These are phyloP conservation scores for Fimicolochytrium jonesii DNA, from an alignment of 192 early-diverging fungal genomes.

Conservation along the genomic window DNA sequence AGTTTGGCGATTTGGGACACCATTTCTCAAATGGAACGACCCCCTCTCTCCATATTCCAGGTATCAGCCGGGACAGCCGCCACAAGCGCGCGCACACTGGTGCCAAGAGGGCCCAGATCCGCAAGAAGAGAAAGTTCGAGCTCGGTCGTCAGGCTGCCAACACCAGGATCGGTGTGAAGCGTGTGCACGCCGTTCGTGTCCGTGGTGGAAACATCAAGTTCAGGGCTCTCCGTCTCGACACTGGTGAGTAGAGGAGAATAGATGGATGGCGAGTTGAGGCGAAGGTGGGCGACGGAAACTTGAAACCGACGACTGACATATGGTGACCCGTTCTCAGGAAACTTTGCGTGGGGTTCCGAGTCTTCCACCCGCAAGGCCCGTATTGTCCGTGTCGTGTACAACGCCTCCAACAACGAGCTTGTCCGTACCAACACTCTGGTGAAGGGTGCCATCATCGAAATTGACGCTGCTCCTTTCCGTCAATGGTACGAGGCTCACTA, in stretches of 20 bases:
- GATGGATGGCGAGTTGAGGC: too few relatives aligned
- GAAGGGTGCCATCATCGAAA: conserved; percentile 92
- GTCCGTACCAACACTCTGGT: conserved; percentile 99
- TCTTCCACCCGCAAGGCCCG: conserved; percentile 92
- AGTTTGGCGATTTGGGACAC: background rate
- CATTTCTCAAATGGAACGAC: background rate
- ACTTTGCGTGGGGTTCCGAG: conserved; percentile 98
- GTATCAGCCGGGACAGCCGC: conserved; percentile 99
- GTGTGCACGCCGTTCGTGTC: conserved; percentile 92
- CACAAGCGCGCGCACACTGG: conserved; percentile 97
- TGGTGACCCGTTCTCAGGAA: conserved; percentile 73
- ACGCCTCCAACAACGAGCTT: conserved; percentile 99
- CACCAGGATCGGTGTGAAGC: conserved; percentile 97
- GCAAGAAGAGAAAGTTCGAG: conserved; percentile 99
- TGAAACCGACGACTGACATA: conserved; percentile 66
- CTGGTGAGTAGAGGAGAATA: too few relatives aligned
- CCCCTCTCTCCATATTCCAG: conserved; percentile 40
- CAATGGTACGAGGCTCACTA: conserved; percentile 99
- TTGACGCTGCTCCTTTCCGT: conserved; percentile 98
- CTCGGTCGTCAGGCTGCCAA: conserved; percentile 96
- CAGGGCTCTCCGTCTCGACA: conserved; percentile 94
- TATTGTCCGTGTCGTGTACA: conserved; percentile 94
- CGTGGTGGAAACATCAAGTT: conserved; percentile 99
- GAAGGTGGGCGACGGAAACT: too few relatives aligned
- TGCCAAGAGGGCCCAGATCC: conserved; percentile 98